phyloP scores from a whole-genome alignment of 768 basidiomycete genomes.

The Lentinula raphanica region DNA sequence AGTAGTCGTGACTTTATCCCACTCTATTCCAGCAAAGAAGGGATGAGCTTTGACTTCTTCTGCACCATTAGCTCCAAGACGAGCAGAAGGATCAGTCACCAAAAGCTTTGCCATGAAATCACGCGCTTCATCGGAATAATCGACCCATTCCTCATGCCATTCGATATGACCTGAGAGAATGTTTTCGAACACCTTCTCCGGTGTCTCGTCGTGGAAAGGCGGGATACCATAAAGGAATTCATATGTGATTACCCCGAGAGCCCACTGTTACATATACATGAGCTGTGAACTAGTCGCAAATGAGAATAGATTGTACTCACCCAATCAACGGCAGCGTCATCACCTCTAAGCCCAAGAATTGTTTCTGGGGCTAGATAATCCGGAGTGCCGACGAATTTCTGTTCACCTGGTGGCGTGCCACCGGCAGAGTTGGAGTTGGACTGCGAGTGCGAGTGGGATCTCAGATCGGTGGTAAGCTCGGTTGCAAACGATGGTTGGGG shows the following conservation, averaged over 20 bases:
- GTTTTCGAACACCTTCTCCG: slow-evolving; percentile 97
- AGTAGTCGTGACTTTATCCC: slow-evolving; percentile 83
- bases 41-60: slow-evolving; percentile 91
- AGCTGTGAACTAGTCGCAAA: background rate
- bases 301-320: slow-evolving; percentile 40
- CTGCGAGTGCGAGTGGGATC: slow-evolving; percentile 67
- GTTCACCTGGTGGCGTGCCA: slow-evolving; percentile 74
- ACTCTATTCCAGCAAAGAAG: slow-evolving; percentile 87
- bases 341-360: slow-evolving; percentile 90
- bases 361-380: slow-evolving; percentile 97
- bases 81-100: slow-evolving; percentile 70
- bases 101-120: slow-evolving; percentile 89
- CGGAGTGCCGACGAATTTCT: slow-evolving; percentile 95
- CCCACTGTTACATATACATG: slow-evolving; percentile 64
- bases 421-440: slow-evolving; percentile 28
- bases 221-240: slow-evolving; percentile 97
- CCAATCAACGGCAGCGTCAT: slow-evolving; percentile 97
- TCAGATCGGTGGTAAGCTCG: slow-evolving; percentile 76
- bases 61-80: slow-evolving; percentile 83
- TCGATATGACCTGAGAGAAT: slow-evolving; percentile 91
- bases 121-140: slow-evolving; percentile 77
- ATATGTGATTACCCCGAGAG: slow-evolving; percentile 95
- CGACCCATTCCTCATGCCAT: slow-evolving; percentile 94
- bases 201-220: slow-evolving; percentile 96
- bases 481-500: slow-evolving; percentile 84